Conservation (phyloP, 2,329 filamentous ascomycete genomes). For the Alternaria sp. region DNA sequence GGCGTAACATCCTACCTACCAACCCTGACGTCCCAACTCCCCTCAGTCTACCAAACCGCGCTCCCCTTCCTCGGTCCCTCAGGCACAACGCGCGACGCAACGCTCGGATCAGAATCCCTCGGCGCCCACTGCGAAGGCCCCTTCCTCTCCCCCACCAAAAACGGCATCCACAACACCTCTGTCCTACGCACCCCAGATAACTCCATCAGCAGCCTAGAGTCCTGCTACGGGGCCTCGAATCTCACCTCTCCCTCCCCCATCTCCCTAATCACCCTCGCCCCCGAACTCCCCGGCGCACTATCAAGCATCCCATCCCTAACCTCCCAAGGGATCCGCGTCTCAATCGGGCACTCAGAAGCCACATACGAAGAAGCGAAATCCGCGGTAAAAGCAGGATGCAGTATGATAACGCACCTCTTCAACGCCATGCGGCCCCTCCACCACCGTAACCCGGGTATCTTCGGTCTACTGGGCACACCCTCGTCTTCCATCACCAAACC, state of each 20-base stretch:
- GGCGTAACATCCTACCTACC: conserved; percentile 89
- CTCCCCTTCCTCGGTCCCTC: conserved; percentile 80
- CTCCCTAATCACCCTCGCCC: conserved; percentile 85
- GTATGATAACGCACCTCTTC: conserved; percentile 92
- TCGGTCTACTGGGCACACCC: conserved; percentile 74
- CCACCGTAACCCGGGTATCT: conserved; percentile 89
- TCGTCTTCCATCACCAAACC: conserved; percentile 58
- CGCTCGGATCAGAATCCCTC: conserved; percentile 81
- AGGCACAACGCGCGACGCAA: conserved; percentile 62
- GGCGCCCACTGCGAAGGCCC: conserved; percentile 92
- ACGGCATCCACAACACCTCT: conserved; percentile 80
- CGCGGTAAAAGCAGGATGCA: conserved; percentile 73
- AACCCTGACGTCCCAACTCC: conserved; percentile 79
- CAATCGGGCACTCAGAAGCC: conserved; percentile 86
- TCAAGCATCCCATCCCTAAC: conserved; percentile 70
- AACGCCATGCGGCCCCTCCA: conserved; percentile 92
- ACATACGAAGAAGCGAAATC: conserved; percentile 80
- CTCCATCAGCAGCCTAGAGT: conserved; percentile 69
- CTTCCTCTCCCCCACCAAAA: conserved; percentile 81
- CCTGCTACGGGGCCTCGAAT: conserved; percentile 76
- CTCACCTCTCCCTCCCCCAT: conserved; percentile 60
- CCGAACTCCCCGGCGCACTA: conserved; percentile 76
- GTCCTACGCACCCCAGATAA: conserved; percentile 70
- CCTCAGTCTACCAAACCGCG: conserved; percentile 81
- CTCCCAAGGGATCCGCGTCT: conserved; percentile 69